Evolutionary conservation across 805 yeast species (phyloP).

Genomic region (Komagataella ulmi): DNA sequence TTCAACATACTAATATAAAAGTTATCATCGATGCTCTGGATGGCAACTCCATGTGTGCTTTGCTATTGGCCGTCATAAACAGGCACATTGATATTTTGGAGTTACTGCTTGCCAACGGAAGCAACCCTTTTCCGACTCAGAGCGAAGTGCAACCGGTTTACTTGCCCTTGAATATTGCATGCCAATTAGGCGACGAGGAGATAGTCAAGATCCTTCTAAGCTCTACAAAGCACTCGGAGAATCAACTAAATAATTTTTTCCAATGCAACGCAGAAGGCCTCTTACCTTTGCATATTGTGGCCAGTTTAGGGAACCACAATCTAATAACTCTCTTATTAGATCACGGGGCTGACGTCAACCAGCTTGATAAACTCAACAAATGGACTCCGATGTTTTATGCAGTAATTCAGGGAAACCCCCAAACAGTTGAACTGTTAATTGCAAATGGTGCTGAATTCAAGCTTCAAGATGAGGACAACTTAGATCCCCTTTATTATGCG

Average conservation of each 20-base stretch:
- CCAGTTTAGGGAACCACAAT: slow-evolving; percentile 66
- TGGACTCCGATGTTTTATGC: slow-evolving; percentile 95
- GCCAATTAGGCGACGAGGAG: slow-evolving; percentile 66
- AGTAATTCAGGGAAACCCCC: slow-evolving; percentile 68
- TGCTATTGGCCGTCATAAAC: slow-evolving; percentile 65
- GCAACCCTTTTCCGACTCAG: slow-evolving; percentile 32
- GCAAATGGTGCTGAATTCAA: slow-evolving; percentile 59
- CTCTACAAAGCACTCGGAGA: slow-evolving; percentile 14
- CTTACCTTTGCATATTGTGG: slow-evolving; percentile 77
- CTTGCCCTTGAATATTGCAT: slow-evolving; percentile 74
- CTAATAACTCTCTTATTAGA: slow-evolving; percentile 55
- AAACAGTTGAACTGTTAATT: slow-evolving; percentile 58
- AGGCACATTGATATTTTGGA: slow-evolving; percentile 43
- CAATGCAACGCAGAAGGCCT: slow-evolving; percentile 81
- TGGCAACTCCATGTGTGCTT: slow-evolving; percentile 70
- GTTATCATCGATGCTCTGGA: slow-evolving; percentile 38
- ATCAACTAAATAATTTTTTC: slow-evolving; percentile 23
- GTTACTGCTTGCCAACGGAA: slow-evolving; percentile 34
- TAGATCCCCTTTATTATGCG: slow-evolving; percentile 75
- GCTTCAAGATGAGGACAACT: slow-evolving; percentile 66
- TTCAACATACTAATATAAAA: slow-evolving; percentile 16
- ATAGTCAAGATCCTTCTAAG: slow-evolving; percentile 53
- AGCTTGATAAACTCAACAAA: slow-evolving; percentile 69
- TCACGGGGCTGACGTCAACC: slow-evolving; percentile 70
- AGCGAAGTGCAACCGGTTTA: slow-evolving; percentile 47